Evolutionary conservation across 1,284 basidiomycete genomes (phyloP).

Genomic region (Cutaneotrichosporon arboriforme): DNA sequence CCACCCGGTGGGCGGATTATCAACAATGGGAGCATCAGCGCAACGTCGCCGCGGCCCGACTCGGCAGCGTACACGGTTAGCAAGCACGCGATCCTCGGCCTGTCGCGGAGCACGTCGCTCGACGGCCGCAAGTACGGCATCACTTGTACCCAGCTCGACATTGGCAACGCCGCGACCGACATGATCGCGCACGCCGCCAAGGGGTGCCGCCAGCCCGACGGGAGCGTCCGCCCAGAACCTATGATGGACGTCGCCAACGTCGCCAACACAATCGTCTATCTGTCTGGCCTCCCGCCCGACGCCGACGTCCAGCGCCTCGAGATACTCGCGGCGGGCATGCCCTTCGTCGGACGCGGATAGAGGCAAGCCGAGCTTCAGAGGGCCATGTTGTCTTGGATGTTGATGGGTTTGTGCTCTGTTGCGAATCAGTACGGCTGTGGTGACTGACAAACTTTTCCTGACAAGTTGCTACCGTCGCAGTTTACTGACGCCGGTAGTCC

Average conservation of each 20-base stretch:
- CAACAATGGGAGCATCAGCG: slow-evolving; percentile 74
- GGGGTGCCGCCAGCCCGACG: slow-evolving; percentile 65
- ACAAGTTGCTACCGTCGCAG: no score
- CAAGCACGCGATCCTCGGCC: slow-evolving; percentile 69
- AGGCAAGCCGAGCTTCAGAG: no score
- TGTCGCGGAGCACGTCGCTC: slow-evolving; percentile 67
- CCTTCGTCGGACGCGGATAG: slow-evolving; percentile 17
- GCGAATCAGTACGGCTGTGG: no score
- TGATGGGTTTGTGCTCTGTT: no score
- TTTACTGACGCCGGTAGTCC: no score
- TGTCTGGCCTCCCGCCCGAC: slow-evolving; percentile 61
- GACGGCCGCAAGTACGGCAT: slow-evolving; percentile 70
- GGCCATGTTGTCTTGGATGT: no score
- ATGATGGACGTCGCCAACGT: slow-evolving; percentile 55
- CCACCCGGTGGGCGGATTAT: slow-evolving; percentile 74
- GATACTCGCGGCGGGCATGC: slow-evolving; percentile 46
- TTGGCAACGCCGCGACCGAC: slow-evolving; percentile 65
- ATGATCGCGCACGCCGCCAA: slow-evolving; percentile 52
- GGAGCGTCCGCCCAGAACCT: slow-evolving; percentile 57
- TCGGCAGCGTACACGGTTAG: slow-evolving; percentile 64
- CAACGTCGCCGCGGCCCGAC: slow-evolving; percentile 62
- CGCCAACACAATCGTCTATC: slow-evolving; percentile 62
- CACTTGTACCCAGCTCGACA: slow-evolving; percentile 71
- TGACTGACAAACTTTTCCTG: no score
- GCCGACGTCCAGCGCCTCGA: slow-evolving; percentile 57